Percentiles rank a stretch among this genome's conserved stretches.
Evolutionary conservation across 2,329 filamentous ascomycete genomes (phyloP).

Genomic region (Ophiostoma sp.): DNA sequence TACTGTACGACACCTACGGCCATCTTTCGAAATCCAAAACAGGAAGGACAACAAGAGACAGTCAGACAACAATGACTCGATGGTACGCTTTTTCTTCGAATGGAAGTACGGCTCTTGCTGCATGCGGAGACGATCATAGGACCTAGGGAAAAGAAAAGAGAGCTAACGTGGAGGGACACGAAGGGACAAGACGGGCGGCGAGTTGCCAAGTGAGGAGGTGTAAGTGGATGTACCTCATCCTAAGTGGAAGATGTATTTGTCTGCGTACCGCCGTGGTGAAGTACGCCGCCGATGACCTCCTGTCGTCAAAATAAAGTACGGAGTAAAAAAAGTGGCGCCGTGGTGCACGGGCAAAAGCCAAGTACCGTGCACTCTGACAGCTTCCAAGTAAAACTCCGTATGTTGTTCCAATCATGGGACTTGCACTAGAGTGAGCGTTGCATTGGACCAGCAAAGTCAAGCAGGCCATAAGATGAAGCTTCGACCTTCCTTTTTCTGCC

Average conservation of each 20-base stretch:
- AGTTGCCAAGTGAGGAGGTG: neutral
- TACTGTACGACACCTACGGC: neutral
- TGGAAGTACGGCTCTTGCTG: neutral
- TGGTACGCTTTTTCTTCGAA: neutral
- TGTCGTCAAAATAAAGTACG: neutral
- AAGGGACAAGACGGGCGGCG: neutral
- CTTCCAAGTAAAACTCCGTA: too few species aligned
- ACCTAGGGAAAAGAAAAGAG: neutral
- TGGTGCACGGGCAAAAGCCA: neutral
- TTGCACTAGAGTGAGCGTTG: neutral
- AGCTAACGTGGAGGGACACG: neutral
- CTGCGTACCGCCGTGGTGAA: neutral
- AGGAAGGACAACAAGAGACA: slow-evolving; percentile 4
- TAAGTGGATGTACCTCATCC: neutral
- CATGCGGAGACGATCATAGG: neutral
- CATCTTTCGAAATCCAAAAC: neutral
- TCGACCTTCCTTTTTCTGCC: slow-evolving; percentile 1
- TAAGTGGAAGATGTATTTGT: neutral
- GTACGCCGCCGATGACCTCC: neutral
- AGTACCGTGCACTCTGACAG: neutral
- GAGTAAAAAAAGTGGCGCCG: neutral
- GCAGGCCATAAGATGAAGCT: neutral
- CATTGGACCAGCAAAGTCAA: neutral
- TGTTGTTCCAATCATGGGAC: neutral
- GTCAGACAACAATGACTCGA: neutral